Evolutionary conservation across 2,329 filamentous ascomycete species (phyloP), one percentile per base, ranked within the genome.

Genomic region (Epicoccum nigrum): DNA sequence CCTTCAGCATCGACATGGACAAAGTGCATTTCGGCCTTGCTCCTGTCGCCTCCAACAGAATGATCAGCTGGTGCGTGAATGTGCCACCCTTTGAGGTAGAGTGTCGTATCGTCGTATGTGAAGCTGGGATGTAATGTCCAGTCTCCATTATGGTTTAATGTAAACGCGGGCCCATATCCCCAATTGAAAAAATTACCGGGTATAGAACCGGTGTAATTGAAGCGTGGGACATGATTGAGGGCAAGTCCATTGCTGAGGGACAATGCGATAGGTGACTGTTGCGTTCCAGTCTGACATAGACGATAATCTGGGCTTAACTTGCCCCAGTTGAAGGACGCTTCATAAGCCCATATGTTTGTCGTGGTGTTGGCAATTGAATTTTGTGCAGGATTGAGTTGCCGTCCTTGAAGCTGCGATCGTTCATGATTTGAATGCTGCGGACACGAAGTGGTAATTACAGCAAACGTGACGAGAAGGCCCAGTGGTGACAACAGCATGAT

Each of bases 21-120:
- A 30, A 79, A 70, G 60, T 81, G 79, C 16, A 81, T 63, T 56
- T 82, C 79, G 28, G 77, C 77, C 52, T 75, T 77, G 28, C 72
- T 68, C 28, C 74, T 72, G 30, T 73, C 66, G 27, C 75, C 75
- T 38, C 74, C 67, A 4, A 82, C 71, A 2, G 72, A 69, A 62
- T 82, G 80, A 49, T 82, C 79, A 4, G 78, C 77, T 0, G 80
- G 79, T 0, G 77, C 62, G 58, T 82, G 80, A 40, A 81, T 76
- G 67, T 82, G 80, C 78, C 78, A 82, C 38, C 78, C 77, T 32
- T 68, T 72, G 7, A 82, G 69, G 60, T 79, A 81, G 17, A 77
- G 70, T 1, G 76, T 80, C 52, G 74, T 67, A 61, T 79, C 75
- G 44, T 80, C 76, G 62, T 75, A 80, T 1, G 67, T 72, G 50